Evolutionary conservation across 2,329 filamentous ascomycete species (phyloP), one percentile per base, ranked within the genome.

Genomic region (Aureobasidium musti): DNA sequence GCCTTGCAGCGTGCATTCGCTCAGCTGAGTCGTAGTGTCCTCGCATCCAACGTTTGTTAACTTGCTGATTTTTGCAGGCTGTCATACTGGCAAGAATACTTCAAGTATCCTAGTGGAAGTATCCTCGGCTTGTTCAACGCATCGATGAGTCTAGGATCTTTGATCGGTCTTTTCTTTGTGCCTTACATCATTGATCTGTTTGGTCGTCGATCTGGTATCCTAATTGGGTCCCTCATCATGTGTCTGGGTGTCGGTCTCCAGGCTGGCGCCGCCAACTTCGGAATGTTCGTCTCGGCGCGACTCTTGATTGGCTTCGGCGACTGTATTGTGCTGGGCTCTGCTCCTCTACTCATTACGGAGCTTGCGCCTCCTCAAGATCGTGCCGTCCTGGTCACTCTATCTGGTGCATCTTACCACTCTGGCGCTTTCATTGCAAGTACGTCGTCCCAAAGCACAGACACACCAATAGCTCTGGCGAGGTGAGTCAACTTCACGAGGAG

Each of bases 131-230:
- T 66, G 2, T 59, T 66, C 53, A 56, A 56, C 41, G 43, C 52
- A 11, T 35, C 52, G 21, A 47, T 47, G 47, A 59, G 52, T 50
- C 50, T 66, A n/a, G 63, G 52, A 3, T 53, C 63, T 3, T 19
- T 56, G 19, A 37, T 54, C 2, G 37, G 39, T 8, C 47, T 54
- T 26, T 56, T 56, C 79, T 52, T 50, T 41, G 59, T 63, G 4
- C 79, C 81, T 17, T 83, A 81, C 71, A 77, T 78, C 26, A 80
- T 81, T 37, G 82, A 84, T 76, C 70, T 76, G 33, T 71, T 80
- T 14, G 82, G 82, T 17, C 77, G 82, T 67, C 76, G 79, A 49
- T 74, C 77, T 68, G 81, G 80, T 68, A 78, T 84, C 59, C 77
- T 83, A 59, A 79, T 81, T 67, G 80, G 81, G 28, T 79, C 79